Base-by-base conservation (phyloP, 2,329 filamentous ascomycete genomes). In the Phialophora expanda region DNA sequence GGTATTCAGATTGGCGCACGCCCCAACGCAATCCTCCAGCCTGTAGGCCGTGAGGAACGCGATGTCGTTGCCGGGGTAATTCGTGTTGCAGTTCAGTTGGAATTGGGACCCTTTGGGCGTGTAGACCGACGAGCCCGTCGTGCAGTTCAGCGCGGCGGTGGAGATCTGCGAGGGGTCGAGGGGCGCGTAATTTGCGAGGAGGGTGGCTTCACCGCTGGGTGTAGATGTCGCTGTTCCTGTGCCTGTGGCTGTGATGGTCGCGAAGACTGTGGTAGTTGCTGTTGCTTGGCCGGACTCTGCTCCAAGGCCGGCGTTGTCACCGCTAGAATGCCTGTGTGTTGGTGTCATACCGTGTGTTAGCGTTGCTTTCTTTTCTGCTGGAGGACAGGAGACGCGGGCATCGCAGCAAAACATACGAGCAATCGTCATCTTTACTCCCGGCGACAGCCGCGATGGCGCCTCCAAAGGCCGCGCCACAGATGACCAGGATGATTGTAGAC, bases 21-120 rank as follows among this genome's bases (percentile, higher is more conserved):
- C 54, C 2, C 26, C 30, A 14, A 56, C 30, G 54, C 54, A 56
- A 5, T 9, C 26, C n/a, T 56, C 54, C n/a, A 56, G 30, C 22
- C n/a, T 56, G 54, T 56, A 56, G 54, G 54, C 22, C 6, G 26
- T 56, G 5, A 56, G 0, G 6, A 38, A 22, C 14, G 8, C 54
- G 28, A 56, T 56, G 30, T 56, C 54, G 54, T 56, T 56, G 22
- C 54, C 54, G 30, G 30, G 5, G 54, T 56, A 56, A 20, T 56
- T 56, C 17, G 8, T 38, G 30, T 56, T 26, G 54, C 54, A 56
- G 17, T 32, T 34, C 6, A 56, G 54, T 34, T 56, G 26, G 54
- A 34, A 56, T 22, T 56, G 54, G 17, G 54, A 56, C 12, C 54
- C 30, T 1, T 17, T 7, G 0, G 30, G 6, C 4, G 54, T 17